Evolutionary conservation across 768 basidiomycete species (phyloP).

Genomic region (Tulasnella sp.): DNA sequence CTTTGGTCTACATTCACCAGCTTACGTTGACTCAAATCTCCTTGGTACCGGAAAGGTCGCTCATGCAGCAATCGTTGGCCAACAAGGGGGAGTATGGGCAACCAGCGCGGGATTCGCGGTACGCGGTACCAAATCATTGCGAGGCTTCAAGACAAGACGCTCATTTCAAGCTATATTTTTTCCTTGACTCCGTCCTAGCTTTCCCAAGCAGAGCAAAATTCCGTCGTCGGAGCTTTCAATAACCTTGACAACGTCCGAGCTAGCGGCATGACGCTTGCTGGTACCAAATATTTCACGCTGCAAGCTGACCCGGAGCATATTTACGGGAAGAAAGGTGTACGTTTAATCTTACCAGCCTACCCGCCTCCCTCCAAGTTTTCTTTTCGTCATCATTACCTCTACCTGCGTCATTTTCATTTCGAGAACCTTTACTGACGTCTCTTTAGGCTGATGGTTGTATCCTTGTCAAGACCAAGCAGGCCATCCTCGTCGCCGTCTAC

Average conservation of each 20-base stretch:
- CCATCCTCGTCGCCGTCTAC: conserved; percentile 80
- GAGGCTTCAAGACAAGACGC: not conserved
- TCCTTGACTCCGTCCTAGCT: conserved; percentile 45
- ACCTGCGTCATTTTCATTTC: not conserved
- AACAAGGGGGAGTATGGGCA: conserved; percentile 75
- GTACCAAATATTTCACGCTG: conserved; percentile 72
- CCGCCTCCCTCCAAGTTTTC: not conserved
- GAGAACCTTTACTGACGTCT: not conserved
- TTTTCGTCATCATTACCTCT: not conserved
- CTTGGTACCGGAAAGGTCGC: conserved; percentile 67
- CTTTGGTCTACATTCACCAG: conserved; percentile 39
- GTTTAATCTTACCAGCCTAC: conserved; percentile 34
- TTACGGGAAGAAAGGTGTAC: conserved; percentile 72
- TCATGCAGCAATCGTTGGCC: conserved; percentile 73
- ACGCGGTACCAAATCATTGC: not conserved
- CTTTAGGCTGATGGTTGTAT: conserved; percentile 65
- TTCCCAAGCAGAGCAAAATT: conserved; percentile 58
- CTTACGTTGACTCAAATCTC: conserved; percentile 77
- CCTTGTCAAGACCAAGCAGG: conserved; percentile 75
- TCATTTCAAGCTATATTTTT: not conserved
- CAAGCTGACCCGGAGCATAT: conserved; percentile 49
- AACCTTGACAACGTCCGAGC: conserved; percentile 45
- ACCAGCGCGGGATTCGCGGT: conserved; percentile 26
- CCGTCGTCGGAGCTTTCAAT: conserved; percentile 48
- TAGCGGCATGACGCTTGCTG: conserved; percentile 59